These are phyloP conservation scores for Leccinum huronense DNA, from an alignment of 1,284 basidiomycete species.

Conservation along the genomic window DNA sequence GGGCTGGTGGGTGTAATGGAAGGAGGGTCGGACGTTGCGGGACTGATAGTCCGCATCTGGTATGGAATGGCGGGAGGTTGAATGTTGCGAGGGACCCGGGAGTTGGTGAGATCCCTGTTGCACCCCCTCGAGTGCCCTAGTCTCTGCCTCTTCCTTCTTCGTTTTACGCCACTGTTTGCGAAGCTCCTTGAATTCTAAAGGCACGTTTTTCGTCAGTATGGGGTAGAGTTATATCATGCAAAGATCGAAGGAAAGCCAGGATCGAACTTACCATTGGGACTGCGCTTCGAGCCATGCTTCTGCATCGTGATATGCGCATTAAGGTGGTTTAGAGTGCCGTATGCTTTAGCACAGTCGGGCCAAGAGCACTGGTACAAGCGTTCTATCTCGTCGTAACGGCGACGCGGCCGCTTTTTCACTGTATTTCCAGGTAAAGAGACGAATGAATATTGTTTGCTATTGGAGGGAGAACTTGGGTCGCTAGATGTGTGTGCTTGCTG, in stretches of 20 bases:
- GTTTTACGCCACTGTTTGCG: slow-evolving; percentile 93
- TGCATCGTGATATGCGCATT: slow-evolving; percentile 94
- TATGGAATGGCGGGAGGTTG: slow-evolving; percentile 24
- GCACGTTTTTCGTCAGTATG: slow-evolving; percentile 16
- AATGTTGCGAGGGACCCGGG: slow-evolving; percentile 22
- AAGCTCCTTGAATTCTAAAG: slow-evolving; percentile 93
- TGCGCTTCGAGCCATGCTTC: slow-evolving; percentile 82
- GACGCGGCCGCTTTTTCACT: slow-evolving; percentile 78
- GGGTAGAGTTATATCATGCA: background rate
- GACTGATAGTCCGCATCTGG: slow-evolving; percentile 21
- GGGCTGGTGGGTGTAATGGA: slow-evolving; percentile 23
- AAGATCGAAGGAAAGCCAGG: background rate
- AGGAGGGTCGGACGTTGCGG: slow-evolving; percentile 16
- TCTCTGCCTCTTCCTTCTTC: slow-evolving; percentile 72
- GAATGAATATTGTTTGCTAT: slow-evolving; percentile 75
- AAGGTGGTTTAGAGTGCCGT: slow-evolving; percentile 88
- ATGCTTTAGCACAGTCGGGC: slow-evolving; percentile 81
- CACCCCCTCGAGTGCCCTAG: slow-evolving; percentile 19
- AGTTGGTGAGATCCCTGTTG: slow-evolving; percentile 23
- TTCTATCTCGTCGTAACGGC: slow-evolving; percentile 89
- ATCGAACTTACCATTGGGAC: slow-evolving; percentile 66
- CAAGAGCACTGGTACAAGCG: slow-evolving; percentile 85
- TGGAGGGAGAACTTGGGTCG: slow-evolving; percentile 33
- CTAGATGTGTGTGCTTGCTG: slow-evolving; percentile 14
- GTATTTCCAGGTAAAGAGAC: slow-evolving; percentile 75